phyloP scores from a whole-genome alignment of 1,284 basidiomycete species.

The Xerocomus nothofagi region DNA sequence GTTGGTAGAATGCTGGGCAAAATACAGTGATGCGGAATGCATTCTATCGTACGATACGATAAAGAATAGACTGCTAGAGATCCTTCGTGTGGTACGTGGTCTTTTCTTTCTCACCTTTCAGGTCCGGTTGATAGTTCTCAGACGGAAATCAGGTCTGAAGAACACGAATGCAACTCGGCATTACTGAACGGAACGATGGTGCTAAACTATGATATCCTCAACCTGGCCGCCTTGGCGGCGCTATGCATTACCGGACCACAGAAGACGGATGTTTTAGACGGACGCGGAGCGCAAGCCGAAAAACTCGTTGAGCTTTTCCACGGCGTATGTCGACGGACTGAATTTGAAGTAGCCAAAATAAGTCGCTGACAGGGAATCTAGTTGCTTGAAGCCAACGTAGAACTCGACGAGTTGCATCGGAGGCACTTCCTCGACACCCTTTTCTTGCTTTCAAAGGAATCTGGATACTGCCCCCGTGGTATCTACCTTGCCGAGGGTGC shows the following conservation, averaged over 20 bases:
- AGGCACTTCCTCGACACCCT: constrained; percentile 17
- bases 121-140: constrained; percentile 12
- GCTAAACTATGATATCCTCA: constrained; percentile 19
- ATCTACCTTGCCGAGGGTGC: constrained; percentile 11
- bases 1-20: constrained; percentile 9
- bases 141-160: constrained; percentile 8
- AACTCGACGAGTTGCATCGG: constrained; percentile 19
- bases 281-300: not conserved
- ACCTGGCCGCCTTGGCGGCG: constrained; percentile 18
- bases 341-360: not conserved
- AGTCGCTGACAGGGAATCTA: constrained; percentile 10
- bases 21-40: constrained; percentile 6
- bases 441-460: constrained; percentile 18
- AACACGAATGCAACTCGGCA: constrained; percentile 22
- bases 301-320: constrained; percentile 25
- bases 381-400: constrained; percentile 24
- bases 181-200: constrained; percentile 20
- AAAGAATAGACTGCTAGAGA: constrained; percentile 13
- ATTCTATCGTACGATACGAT: constrained; percentile 16
- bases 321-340: constrained; percentile 12
- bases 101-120: not conserved
- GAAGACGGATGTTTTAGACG: constrained; percentile 8
- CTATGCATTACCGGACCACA: constrained; percentile 11
- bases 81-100: constrained; percentile 18
- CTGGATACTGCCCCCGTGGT: constrained; percentile 18